Evolutionary conservation across 352 stramenopile species (phyloP).

Genomic region (Thalassiosira exigua): DNA sequence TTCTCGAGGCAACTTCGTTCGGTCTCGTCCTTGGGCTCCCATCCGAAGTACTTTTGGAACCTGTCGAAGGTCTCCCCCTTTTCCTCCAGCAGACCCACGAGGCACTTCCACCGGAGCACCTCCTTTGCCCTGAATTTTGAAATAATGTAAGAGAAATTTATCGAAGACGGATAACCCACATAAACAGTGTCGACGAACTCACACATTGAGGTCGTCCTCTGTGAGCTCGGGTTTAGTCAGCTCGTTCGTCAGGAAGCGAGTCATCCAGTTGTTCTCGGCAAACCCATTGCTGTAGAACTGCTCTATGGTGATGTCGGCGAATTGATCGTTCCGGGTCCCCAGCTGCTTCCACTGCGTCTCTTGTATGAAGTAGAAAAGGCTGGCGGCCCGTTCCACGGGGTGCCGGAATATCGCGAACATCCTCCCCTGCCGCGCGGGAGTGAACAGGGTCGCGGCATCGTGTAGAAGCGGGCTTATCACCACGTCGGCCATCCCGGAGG

Average conservation of each 20-base stretch:
- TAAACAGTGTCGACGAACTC: too few species aligned
- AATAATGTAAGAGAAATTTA: too few species aligned
- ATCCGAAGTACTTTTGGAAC: slow-evolving; percentile 68
- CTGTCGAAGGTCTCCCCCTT: slow-evolving; percentile 51
- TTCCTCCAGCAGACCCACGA: slow-evolving; percentile 63
- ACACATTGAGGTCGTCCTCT: slow-evolving; percentile 46
- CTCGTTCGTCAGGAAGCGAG: slow-evolving; percentile 40
- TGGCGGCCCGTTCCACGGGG: slow-evolving; percentile 68
- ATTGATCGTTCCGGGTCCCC: slow-evolving; percentile 25
- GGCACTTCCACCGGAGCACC: slow-evolving; percentile 55
- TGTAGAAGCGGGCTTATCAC: slow-evolving; percentile 56
- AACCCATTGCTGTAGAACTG: slow-evolving; percentile 56
- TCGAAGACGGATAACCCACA: too few species aligned
- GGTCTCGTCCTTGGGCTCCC: slow-evolving; percentile 20
- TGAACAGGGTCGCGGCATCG: slow-evolving; percentile 48
- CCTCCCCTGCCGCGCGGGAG: slow-evolving; percentile 41
- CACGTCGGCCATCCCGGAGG: slow-evolving; percentile 55
- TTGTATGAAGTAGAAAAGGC: slow-evolving; percentile 71
- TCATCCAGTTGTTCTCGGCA: slow-evolving; percentile 72
- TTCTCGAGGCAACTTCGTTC: slow-evolving; percentile 20
- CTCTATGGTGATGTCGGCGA: slow-evolving; percentile 56
- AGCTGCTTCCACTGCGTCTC: slow-evolving; percentile 57
- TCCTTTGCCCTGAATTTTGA: too few species aligned
- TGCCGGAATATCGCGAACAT: slow-evolving; percentile 68
- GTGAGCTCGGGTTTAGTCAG: slow-evolving; percentile 30